Evolutionary conservation across 2,329 filamentous ascomycete genomes (phyloP), one percentile per base, ranked within the genome.

Genomic region (Clonostachys rosea): DNA sequence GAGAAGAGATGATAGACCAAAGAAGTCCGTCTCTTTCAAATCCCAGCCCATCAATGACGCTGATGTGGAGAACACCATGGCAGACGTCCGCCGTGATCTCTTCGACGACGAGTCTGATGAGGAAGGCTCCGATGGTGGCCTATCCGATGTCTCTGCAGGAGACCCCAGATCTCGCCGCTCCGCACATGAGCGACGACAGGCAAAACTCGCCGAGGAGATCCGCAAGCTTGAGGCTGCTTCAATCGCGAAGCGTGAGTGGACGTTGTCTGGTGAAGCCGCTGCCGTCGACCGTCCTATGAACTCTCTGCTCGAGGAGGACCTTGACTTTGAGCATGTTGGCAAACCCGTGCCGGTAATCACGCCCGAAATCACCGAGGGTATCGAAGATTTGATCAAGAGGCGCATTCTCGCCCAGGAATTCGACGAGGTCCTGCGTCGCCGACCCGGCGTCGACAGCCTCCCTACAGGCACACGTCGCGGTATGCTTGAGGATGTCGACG

Each of bases 311-410:
- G 91, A 97, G 62, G 84, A 97, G 69, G 91, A 97, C 58, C 79
- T 99, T 24, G 92, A 97, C 54, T 99, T 97, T 61, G 94, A 99
- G 69, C 84, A 95, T 58, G 83, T 89, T 18, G 94, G 94, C 60
- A 99, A 97, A 65, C 92, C 94, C 1, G 87, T 97, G 1, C 90
- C 92, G 2, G 88, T 97, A 50, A 91, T 96, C 63, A 97, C 94
- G 0, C 86, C 89, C 40, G 91, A 96, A 65, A 78, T 95, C 39
- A 95, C 84, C 46, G 91, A 96, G 65, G 84, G 85, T 57, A 95
- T 99, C 48, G 94, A 99, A 67, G 86, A 89, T 34, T 79, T 99
- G 49, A 91, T 99, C 71, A 97, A 97, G 69, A 83, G 90, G 37
- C 87, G 94, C 44, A 96, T 99, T 56, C 71, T 97, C 13, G 84